These are phyloP conservation scores for Monosporascus ibericus DNA, from an alignment of 2,329 filamentous ascomycete genomes.

Conservation along the genomic window DNA sequence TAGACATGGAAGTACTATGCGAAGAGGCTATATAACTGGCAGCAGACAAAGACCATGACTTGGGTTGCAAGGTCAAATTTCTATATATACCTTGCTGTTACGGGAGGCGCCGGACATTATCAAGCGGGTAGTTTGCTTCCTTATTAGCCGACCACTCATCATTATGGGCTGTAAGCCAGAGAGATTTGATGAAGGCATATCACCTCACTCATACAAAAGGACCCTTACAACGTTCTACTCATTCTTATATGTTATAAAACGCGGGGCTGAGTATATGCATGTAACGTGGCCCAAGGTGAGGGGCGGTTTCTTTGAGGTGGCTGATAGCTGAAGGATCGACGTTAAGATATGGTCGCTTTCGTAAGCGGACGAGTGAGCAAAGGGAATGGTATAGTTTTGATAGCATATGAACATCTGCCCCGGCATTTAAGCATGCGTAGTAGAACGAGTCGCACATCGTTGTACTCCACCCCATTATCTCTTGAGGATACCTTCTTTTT, in stretches of 20 bases:
- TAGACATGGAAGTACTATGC: no score
- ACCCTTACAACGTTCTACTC: not conserved
- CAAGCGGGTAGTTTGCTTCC: no score
- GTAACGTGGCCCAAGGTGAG: not conserved
- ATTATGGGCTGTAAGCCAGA: no score
- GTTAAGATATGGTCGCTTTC: no score
- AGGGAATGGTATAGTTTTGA: not conserved
- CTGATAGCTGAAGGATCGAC: not conserved
- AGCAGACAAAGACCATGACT: no score
- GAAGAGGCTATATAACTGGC: no score
- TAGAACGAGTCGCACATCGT: not conserved
- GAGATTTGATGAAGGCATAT: no score
- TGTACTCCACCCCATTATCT: not conserved
- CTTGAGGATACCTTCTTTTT: not conserved
- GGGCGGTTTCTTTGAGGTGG: not conserved
- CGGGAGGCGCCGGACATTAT: no score
- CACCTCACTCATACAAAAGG: no score
- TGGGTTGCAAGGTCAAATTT: no score
- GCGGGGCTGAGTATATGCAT: not conserved
- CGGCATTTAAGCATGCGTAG: not conserved
- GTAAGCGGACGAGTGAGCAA: not conserved
- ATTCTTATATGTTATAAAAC: not conserved
- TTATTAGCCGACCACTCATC: no score
- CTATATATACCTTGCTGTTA: no score
- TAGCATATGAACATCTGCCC: not conserved